Conservation (phyloP, 371 early-diverging fungal species). For the Zychaea mexicana region DNA sequence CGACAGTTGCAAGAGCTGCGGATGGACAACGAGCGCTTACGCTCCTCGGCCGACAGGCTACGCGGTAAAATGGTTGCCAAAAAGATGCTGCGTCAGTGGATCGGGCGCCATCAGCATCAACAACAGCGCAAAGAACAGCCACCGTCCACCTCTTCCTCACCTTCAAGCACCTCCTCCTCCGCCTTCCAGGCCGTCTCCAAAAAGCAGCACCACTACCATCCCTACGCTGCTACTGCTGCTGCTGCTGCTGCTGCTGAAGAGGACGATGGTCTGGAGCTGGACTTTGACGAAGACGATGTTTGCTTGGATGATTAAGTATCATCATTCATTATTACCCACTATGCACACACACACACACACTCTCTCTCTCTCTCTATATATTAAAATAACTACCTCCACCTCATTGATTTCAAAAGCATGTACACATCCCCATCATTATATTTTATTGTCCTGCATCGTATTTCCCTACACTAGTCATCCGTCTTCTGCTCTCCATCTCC, state of each 20-base stretch:
- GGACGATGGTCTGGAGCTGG: slow-evolving; percentile 6
- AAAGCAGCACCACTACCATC: slow-evolving; percentile 6
- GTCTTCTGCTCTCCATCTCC: not conserved
- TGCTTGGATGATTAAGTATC: not conserved
- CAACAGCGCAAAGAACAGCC: not conserved
- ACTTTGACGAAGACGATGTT: slow-evolving; percentile 6
- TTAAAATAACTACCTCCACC: not conserved
- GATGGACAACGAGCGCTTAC: slow-evolving; percentile 53
- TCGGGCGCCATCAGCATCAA: slow-evolving; percentile 32
- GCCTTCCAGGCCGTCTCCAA: slow-evolving; percentile 7
- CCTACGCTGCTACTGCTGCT: not conserved
- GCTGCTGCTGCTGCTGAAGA: not conserved
- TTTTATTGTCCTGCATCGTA: not conserved
- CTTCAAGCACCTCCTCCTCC: slow-evolving; percentile 4
- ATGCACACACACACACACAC: not conserved
- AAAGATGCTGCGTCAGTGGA: slow-evolving; percentile 61
- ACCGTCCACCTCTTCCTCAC: not conserved
- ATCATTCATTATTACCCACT: not conserved
- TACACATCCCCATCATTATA: not conserved
- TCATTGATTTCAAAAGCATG: no score
- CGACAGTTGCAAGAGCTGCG: slow-evolving; percentile 55
- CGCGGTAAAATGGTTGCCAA: slow-evolving; percentile 60
- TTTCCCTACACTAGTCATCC: not conserved
- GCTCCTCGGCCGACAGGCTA: slow-evolving; percentile 50
- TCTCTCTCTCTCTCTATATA: not conserved